These are phyloP conservation scores for Aspergillus bertholletiae DNA, from an alignment of 495 filamentous ascomycete species.

Conservation along the genomic window DNA sequence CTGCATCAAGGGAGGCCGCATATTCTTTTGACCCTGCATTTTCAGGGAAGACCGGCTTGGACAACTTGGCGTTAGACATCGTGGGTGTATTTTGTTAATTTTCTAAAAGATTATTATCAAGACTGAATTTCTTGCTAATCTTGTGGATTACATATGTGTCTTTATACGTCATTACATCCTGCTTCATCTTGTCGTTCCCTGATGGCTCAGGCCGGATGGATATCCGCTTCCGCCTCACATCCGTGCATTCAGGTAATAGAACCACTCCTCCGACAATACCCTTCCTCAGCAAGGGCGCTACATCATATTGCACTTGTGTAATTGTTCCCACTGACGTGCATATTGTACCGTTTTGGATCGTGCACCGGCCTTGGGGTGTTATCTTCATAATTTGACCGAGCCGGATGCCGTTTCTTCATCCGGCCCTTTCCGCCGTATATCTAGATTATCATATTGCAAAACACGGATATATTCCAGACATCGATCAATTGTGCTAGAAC, in stretches of 20 bases:
- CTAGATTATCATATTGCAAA: too few relatives aligned
- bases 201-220: slow-evolving; percentile 8
- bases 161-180: neutral
- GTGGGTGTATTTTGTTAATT: neutral
- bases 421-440: neutral
- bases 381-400: neutral
- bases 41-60: slow-evolving; percentile 33
- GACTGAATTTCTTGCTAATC: neutral
- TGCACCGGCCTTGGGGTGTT: neutral
- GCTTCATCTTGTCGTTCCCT: neutral
- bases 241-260: slow-evolving; percentile 2
- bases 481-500: neutral
- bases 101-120: neutral
- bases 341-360: neutral
- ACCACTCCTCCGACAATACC: neutral
- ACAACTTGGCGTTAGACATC: slow-evolving; percentile 17
- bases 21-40: slow-evolving; percentile 47
- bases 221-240: slow-evolving; percentile 22
- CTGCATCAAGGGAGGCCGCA: slow-evolving; percentile 61
- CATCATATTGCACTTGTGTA: neutral
- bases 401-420: neutral
- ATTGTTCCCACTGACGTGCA: neutral
- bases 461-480: neutral
- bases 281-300: neutral
- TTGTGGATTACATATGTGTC: neutral